phyloP scores from a whole-genome alignment of 2,329 filamentous ascomycete species.

The Exophiala oligosperma region DNA sequence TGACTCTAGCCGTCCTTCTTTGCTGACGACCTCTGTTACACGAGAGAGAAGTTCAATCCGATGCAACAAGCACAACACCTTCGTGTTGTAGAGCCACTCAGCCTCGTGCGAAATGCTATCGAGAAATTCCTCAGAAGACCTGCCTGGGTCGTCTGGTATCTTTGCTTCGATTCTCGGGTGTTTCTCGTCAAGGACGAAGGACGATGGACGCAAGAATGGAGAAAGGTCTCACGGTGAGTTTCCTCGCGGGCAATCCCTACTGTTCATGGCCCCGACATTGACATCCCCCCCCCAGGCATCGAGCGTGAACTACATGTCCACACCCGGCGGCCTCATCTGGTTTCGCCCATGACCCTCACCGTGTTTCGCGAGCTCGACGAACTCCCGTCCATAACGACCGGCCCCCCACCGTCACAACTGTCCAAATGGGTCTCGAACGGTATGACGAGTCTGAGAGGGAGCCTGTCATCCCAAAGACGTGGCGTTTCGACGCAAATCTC shows the following conservation, averaged over 20 bases:
- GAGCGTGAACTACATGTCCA: conserved; percentile 47
- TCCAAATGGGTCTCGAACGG: conserved; percentile 41
- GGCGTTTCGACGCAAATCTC: conserved; percentile 40
- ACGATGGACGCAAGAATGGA: background rate
- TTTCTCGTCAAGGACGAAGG: conserved; percentile 12
- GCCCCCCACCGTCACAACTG: conserved; percentile 32
- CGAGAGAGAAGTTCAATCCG: background rate
- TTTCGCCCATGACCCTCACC: conserved; percentile 47
- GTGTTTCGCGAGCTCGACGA: conserved; percentile 44
- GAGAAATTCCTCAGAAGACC: background rate
- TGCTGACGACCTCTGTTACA: too few species aligned
- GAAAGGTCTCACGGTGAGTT: conserved; percentile 7
- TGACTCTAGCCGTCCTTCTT: background rate
- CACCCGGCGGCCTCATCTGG: conserved; percentile 45
- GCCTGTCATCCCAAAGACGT: conserved; percentile 40
- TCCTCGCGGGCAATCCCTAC: background rate
- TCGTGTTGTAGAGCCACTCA: background rate
- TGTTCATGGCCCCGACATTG: background rate
- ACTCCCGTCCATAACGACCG: conserved; percentile 37
- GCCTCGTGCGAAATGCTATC: background rate
- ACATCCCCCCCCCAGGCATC: conserved; percentile 31
- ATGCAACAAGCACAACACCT: conserved; percentile 15
- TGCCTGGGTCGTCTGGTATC: conserved; percentile 19
- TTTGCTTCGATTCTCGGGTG: conserved; percentile 19
- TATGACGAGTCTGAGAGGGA: conserved; percentile 43